phyloP scores from a whole-genome alignment of 495 filamentous ascomycete species.

The Lophiostoma macrostomum region DNA sequence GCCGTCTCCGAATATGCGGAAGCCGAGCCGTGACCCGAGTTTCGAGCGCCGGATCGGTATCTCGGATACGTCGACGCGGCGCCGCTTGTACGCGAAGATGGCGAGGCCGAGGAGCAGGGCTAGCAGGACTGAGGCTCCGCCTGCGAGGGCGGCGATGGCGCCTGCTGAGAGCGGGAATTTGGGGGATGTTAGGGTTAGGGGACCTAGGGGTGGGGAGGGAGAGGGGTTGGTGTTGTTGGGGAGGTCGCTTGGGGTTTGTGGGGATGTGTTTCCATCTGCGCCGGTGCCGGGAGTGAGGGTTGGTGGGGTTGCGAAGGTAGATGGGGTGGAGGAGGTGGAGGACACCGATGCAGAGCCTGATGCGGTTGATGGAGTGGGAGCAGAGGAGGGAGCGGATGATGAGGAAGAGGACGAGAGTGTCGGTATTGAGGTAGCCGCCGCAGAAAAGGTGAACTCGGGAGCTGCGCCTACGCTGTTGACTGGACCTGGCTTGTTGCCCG shows the following conservation, averaged over 20 bases:
- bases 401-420: too few relatives aligned
- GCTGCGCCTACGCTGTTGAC: too few relatives aligned
- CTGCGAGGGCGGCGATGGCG: constrained; percentile 15
- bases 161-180: constrained; percentile 1
- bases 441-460: too few relatives aligned
- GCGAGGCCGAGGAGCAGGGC: constrained; percentile 5
- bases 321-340: neutral
- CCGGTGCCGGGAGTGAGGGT: neutral
- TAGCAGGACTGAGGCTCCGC: constrained; percentile 3
- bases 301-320: constrained; percentile 1
- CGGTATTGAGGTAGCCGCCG: too few relatives aligned
- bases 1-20: constrained; percentile 15
- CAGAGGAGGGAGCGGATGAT: constrained; percentile 6
- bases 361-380: neutral
- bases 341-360: neutral
- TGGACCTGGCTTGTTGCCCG: constrained; percentile 15
- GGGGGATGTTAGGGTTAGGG: constrained; percentile 10
- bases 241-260: constrained; percentile 4
- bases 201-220: too few relatives aligned
- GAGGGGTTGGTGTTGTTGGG: neutral
- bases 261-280: neutral
- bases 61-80: constrained; percentile 13
- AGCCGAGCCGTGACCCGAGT: constrained; percentile 20
- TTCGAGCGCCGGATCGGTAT: constrained; percentile 27
- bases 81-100: constrained; percentile 3